Conservation (phyloP, 2,329 filamentous ascomycete genomes). For the Ophiosphaerella narmari region DNA sequence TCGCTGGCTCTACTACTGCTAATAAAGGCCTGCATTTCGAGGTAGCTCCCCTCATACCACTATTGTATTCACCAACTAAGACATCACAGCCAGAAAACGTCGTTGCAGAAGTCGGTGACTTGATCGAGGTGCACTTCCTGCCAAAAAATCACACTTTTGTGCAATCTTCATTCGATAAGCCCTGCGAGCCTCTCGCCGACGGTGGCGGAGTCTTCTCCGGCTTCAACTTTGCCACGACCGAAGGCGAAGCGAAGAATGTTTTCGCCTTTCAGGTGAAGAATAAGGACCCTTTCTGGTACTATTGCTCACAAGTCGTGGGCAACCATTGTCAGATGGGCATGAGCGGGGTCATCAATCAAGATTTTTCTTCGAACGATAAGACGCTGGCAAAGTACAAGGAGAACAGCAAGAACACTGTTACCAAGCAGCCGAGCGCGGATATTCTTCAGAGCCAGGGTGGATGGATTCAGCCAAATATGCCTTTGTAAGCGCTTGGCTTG, state of each 20-base stretch:
- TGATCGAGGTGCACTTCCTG: conserved; percentile 56
- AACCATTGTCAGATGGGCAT: conserved; percentile 74
- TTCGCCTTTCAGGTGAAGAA: conserved; percentile 71
- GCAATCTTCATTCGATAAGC: conserved; percentile 72
- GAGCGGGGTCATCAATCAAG: conserved; percentile 71
- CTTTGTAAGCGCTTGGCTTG: conserved; percentile 18
- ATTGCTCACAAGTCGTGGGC: conserved; percentile 67
- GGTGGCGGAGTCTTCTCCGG: conserved; percentile 63
- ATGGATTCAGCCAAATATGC: conserved; percentile 27
- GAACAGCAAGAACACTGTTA: conserved; percentile 24
- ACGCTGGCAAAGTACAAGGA: conserved; percentile 37
- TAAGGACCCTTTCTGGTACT: conserved; percentile 76
- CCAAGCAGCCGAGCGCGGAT: conserved; percentile 26
- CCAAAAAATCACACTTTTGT: conserved; percentile 73
- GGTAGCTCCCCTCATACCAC: no score
- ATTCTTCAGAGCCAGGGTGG: conserved; percentile 24
- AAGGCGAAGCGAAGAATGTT: conserved; percentile 45
- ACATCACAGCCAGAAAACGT: conserved; percentile 33
- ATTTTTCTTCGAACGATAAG: conserved; percentile 27
- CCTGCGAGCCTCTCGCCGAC: conserved; percentile 64
- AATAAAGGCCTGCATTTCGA: conserved; percentile 37
- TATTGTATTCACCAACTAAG: no score
- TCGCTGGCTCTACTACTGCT: conserved; percentile 28
- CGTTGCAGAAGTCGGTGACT: conserved; percentile 35
- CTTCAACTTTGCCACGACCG: conserved; percentile 61